Base-by-base conservation (phyloP, 306 rosid species). In the Cucurbita pepo region DNA sequence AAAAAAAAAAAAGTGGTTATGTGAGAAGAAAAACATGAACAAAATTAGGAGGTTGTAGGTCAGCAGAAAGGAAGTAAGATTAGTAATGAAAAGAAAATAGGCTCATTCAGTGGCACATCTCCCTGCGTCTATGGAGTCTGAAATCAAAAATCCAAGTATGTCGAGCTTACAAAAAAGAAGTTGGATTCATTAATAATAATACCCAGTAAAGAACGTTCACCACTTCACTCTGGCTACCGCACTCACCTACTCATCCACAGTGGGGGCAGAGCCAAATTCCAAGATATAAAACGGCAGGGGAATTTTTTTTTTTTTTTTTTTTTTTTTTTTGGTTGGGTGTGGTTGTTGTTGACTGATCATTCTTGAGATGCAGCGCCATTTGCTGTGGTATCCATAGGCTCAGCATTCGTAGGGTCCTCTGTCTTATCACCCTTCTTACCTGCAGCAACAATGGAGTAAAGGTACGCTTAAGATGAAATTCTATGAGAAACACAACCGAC, bases 341-440 rank as follows among this genome's bases (percentile, higher is more conserved):
- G 62, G 62, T 22, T 56, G 47, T 51, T 34, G 47, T 3, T 7
- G 34, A 30, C 34, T 44, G 50, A 65, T 88, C 83, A 88, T 53
- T 83, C 89, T 83, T 88, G 80, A 50, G 95, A 45, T 12, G 88
- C 83, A n/a, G 88, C 96, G 63, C 83, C 91, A 47, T 82, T 72
- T 18, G 38, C 40, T 38, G 93, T 67, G 19, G 85, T 78, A 60
- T 90, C 98, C 87, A 83, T 79, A 0, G 96, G 88, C 77, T 78
- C 91, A 44, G 88, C 91, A 77, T 86, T 96, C 7, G 75, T 78
- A 6, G 91, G 77, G 66, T 79, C 97, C 69, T 92, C 93, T 30
- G 86, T 69, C 67, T 87, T 93, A 56, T 90, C 98, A 15, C 90
- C 89, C 78, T 87, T 93, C 86, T 93, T 93, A 18, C 91, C 98